Evolutionary conservation across 768 basidiomycete genomes (phyloP), one percentile per base, ranked within the genome.

Genomic region (Mycena galericulata): DNA sequence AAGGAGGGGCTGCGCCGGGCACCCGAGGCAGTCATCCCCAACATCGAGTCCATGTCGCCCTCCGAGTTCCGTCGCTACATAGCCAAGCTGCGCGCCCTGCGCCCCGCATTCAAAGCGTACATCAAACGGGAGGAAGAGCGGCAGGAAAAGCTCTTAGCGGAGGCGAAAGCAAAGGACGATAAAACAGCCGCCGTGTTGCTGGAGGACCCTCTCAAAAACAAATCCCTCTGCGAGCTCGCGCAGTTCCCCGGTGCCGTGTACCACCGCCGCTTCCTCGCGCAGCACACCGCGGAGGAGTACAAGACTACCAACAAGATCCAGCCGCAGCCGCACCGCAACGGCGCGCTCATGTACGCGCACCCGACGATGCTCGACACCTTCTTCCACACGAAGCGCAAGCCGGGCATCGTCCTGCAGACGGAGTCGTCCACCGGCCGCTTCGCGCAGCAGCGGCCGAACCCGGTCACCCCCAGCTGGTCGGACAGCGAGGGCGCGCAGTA

Each of bases 321-420:
- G 67, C 89, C 86, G 46, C 83, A 87, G 62, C 92, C 92, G 0
- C 94, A 95, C 71, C 83, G 79, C 29, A 83, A 79, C 40, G 92
- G 84, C 41, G 94, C 87, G 4, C 82, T 94, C 45, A 79, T 81
- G 49, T 95, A 95, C 76, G 77, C 87, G 3, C 80, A 82, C 43
- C 83, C 86, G 38, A 83, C 90, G 8, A 58, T 68, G 8, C 78
- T 94, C 53, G 90, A 93, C 59, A 82, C 85, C 0, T 79, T 80
- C 57, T 80, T 90, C 75, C 83, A 81, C 75, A 83, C 83, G 10
- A 83, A 80, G 66, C 79, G 88, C 20, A 83, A 87, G 71, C 87
- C 88, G 9, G 94, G 91, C 56, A 84, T 92, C 63, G 66, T 90
- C 69, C 82, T 89, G 40, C 81, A 87, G 72, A 73, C n/a, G 22